Evolutionary conservation across 2,329 filamentous ascomycete species (phyloP), one percentile per base, ranked within the genome.

Genomic region (Apiospora malaysiana): DNA sequence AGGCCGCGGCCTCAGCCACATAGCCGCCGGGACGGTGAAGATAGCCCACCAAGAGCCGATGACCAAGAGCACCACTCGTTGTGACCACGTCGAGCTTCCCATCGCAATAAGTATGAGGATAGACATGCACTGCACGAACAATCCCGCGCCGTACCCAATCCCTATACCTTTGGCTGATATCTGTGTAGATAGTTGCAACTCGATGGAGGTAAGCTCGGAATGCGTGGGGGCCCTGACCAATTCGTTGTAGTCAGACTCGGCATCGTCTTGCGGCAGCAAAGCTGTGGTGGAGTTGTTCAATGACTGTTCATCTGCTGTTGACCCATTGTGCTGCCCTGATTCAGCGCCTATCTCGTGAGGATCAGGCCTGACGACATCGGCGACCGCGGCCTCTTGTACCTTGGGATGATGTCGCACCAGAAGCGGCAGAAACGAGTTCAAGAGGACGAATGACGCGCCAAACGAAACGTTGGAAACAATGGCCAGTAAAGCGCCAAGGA

Each of bases 91-190:
- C 4, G 93, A 93, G 72, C 94, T 95, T 47, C 90, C 87, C 79
- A 93, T 89, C 2, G 85, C 82, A 49, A 94, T 86, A 2, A 98
- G 88, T 51, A 98, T 88, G 67, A 93, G 82, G 72, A 98, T 95
- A 68, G 92, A 91, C 2, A 94, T 79, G 72, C 93, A 92, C 80
- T 98, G 96, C 14, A 98, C 85, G 71, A 97, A 89, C 0, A 98
- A 86, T 0, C 93, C 94, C 0, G 94, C 94, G 47, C 92, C 90
- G 79, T 99, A 99, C 16, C 96, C 96, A 73, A 97, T 97, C 0
- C 95, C 95, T 69, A 98, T 95, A 14, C 96, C 96, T 77, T 92
- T 93, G 2, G 95, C 94, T 0, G 95, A 98, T 73, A 99, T 97
- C 75, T 92, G 91, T 1, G 95, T 97, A 0, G 95, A 97, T 9